Evolutionary conservation across 2,329 filamentous ascomycete genomes (phyloP).

Genomic region (Hymenoscyphus albidus): DNA sequence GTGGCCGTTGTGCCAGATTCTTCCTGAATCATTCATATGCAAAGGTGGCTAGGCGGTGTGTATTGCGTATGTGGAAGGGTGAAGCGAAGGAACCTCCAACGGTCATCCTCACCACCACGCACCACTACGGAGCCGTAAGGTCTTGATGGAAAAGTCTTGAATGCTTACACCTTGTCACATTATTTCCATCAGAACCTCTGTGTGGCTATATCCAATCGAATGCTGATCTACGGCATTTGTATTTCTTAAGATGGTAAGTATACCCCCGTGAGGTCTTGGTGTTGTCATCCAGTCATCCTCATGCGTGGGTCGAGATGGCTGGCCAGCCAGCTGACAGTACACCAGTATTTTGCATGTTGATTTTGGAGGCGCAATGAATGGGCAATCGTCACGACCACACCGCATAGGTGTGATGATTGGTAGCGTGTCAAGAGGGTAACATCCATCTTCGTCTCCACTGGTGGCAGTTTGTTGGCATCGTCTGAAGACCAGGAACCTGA

Average conservation of each 20-base stretch:
- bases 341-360: constrained; percentile 2
- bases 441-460: not conserved
- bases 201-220: not conserved
- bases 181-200: not conserved
- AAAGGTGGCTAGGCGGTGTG: constrained; percentile 7
- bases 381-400: not conserved
- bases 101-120: not conserved
- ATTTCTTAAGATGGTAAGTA: not conserved
- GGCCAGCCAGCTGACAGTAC: constrained; percentile 10
- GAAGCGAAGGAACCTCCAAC: not conserved
- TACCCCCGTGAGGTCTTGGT: not conserved
- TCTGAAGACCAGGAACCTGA: too few relatives aligned
- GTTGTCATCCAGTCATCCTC: constrained; percentile 4
- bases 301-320: constrained; percentile 10
- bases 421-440: not conserved
- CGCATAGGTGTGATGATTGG: constrained; percentile 1
- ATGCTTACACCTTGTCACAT: not conserved
- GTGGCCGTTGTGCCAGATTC: constrained; percentile 15
- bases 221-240: not conserved
- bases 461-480: not conserved
- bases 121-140: too few relatives aligned
- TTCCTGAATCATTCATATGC: constrained; percentile 8
- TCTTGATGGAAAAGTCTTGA: not conserved
- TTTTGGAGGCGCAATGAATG: not conserved
- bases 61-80: not conserved